A percentile compares a stretch with the other conserved stretches of the same genome.
phyloP scores from a whole-genome alignment of 768 basidiomycete genomes.

The Amanita pallidorosea region DNA sequence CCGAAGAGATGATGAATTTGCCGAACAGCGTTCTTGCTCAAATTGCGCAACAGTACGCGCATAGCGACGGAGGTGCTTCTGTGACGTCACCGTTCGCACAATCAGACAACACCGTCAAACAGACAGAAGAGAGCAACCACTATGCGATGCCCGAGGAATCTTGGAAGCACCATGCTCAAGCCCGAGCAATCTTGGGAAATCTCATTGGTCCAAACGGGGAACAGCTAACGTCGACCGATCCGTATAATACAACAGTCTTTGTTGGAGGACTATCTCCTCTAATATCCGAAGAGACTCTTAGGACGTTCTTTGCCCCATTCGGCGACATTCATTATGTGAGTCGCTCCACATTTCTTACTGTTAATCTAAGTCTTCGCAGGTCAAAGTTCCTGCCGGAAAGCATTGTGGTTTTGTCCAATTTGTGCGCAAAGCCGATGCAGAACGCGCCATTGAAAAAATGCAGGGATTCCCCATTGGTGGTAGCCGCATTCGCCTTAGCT shows the following conservation, averaged over 20 bases:
- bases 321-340: slow-evolving; percentile 88
- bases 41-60: slow-evolving; percentile 37
- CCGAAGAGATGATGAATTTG: slow-evolving; percentile 43
- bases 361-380: slow-evolving; percentile 32
- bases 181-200: slow-evolving; percentile 72
- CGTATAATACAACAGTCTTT: slow-evolving; percentile 95
- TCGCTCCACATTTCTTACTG: background rate
- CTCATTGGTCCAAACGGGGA: slow-evolving; percentile 82
- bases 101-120: slow-evolving; percentile 22
- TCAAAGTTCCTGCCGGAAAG: slow-evolving; percentile 94
- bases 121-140: slow-evolving; percentile 24
- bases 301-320: slow-evolving; percentile 88
- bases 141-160: slow-evolving; percentile 64
- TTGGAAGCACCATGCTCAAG: slow-evolving; percentile 79
- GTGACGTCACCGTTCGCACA: slow-evolving; percentile 30
- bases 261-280: slow-evolving; percentile 84
- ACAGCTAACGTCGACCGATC: slow-evolving; percentile 80
- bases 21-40: slow-evolving; percentile 35
- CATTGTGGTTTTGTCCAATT: slow-evolving; percentile 97
- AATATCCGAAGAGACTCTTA: slow-evolving; percentile 84
- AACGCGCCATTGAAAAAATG: slow-evolving; percentile 91
- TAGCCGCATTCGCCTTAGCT: slow-evolving; percentile 81
- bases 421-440: slow-evolving; percentile 84
- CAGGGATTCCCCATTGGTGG: slow-evolving; percentile 94
- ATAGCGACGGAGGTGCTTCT: slow-evolving; percentile 20